A percentile compares a stretch with the other conserved stretches of the same genome.
These are phyloP conservation scores for Pseudocercospora musae DNA, from an alignment of 2,329 filamentous ascomycete species.

Conservation along the genomic window DNA sequence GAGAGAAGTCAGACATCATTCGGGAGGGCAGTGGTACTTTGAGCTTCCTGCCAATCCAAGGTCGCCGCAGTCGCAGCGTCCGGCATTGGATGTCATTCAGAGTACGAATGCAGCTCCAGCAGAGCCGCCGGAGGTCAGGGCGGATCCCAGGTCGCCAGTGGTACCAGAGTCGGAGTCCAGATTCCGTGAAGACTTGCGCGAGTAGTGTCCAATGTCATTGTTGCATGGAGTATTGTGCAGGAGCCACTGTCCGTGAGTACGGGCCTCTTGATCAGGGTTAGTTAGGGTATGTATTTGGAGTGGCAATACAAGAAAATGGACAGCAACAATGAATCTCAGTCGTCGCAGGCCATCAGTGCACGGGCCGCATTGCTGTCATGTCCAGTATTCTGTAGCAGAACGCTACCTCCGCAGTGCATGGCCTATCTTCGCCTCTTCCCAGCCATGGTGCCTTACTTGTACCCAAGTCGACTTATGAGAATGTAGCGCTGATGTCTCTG, in stretches of 20 bases:
- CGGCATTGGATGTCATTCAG: not conserved
- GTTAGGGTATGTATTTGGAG: not conserved
- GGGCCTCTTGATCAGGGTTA: not conserved
- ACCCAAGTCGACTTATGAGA: too few relatives aligned
- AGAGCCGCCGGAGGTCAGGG: not conserved
- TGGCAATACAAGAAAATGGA: too few relatives aligned
- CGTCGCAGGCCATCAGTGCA: not conserved
- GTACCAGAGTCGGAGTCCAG: not conserved
- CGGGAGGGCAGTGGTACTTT: slow-evolving; percentile 3
- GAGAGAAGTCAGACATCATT: not conserved
- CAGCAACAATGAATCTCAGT: too few relatives aligned
- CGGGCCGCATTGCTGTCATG: not conserved
- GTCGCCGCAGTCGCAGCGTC: not conserved
- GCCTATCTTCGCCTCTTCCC: not conserved
- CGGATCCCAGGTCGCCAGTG: not conserved
- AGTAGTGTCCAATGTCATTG: not conserved
- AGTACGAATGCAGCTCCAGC: not conserved
- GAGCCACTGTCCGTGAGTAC: not conserved
- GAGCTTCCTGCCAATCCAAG: not conserved
- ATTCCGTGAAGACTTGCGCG: not conserved
- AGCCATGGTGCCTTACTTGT: too few relatives aligned
- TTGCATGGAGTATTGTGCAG: not conserved
- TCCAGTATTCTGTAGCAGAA: not conserved
- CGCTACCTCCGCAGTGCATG: not conserved
- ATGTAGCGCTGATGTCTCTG: not conserved